These are phyloP conservation scores for Prunella vulgaris DNA, from an alignment of 257 asterid genomes.

Conservation along the genomic window DNA sequence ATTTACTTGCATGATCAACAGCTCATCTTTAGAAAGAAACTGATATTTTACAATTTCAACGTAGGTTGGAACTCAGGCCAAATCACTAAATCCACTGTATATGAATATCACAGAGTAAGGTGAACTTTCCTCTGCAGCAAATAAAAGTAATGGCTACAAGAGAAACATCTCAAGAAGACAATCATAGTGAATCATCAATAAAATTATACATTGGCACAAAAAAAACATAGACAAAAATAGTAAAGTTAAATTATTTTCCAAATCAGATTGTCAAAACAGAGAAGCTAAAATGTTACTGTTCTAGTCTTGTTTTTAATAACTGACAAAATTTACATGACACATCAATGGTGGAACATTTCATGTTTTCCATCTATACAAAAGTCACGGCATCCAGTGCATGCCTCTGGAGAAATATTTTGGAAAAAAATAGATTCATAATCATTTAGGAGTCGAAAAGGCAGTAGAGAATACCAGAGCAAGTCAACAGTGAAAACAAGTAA, in stretches of 20 bases:
- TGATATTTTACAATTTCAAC: background rate
- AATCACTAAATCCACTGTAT: background rate
- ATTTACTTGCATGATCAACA: background rate
- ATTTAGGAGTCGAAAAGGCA: slow-evolving; percentile 9
- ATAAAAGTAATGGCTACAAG: background rate
- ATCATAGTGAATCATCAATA: background rate
- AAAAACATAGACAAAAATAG: background rate
- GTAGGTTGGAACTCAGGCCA: background rate
- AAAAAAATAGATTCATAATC: background rate
- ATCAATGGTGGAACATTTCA: background rate
- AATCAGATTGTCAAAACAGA: slow-evolving; percentile 4
- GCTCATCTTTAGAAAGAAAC: background rate
- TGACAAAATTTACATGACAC: slow-evolving; percentile 5
- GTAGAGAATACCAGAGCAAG: slow-evolving; percentile 65
- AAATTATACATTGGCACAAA: background rate
- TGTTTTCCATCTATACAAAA: slow-evolving; percentile 5
- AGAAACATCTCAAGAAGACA: background rate
- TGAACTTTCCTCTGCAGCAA: background rate
- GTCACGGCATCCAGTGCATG: background rate
- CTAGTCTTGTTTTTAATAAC: background rate
- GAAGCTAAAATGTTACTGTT: background rate
- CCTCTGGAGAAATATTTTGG: background rate
- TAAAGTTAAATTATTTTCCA: background rate
- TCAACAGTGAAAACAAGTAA: slow-evolving; percentile 70
- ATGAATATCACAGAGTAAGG: background rate